A percentile compares a stretch with the other conserved stretches of the same genome.
phyloP scores from a whole-genome alignment of 192 early-diverging fungal genomes.

The Phycomyces nitens region DNA sequence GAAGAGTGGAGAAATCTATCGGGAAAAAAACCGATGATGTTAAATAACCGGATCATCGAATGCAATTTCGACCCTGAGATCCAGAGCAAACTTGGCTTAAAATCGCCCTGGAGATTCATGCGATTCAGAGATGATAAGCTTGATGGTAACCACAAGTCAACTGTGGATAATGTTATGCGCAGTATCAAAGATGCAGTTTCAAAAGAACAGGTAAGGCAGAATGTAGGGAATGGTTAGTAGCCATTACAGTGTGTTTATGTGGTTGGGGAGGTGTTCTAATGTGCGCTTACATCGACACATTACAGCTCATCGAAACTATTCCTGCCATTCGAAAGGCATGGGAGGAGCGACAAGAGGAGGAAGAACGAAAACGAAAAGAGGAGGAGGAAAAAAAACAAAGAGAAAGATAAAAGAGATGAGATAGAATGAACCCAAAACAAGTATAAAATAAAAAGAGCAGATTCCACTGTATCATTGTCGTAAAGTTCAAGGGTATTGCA shows the following conservation, averaged over 20 bases:
- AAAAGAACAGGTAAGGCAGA: conserved; percentile 46
- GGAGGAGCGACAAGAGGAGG: conserved; percentile 27
- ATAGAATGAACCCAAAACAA: too few relatives aligned
- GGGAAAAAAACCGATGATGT: conserved; percentile 19
- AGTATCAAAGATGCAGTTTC: conserved; percentile 76
- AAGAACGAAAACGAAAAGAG: too few relatives aligned
- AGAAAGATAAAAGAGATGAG: not conserved
- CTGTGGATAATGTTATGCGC: conserved; percentile 55
- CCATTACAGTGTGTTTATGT: not conserved
- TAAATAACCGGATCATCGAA: conserved; percentile 65
- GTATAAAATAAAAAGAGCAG: too few relatives aligned
- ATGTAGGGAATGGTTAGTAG: not conserved
- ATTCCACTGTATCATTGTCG: too few relatives aligned
- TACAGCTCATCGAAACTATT: conserved; percentile 27
- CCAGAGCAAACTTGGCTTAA: conserved; percentile 22
- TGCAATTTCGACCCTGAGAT: conserved; percentile 51
- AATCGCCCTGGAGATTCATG: conserved; percentile 65
- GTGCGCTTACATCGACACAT: not conserved
- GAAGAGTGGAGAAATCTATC: conserved; percentile 49
- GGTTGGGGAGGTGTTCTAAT: not conserved
- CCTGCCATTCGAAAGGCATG: conserved; percentile 33
- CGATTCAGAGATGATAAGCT: conserved; percentile 79
- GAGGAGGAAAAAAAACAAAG: conserved; percentile 2
- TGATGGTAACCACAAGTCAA: conserved; percentile 61
- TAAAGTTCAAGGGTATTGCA: too few relatives aligned